Conservation (phyloP, 306 rosid genomes). For the Canavalia ensiformis region DNA sequence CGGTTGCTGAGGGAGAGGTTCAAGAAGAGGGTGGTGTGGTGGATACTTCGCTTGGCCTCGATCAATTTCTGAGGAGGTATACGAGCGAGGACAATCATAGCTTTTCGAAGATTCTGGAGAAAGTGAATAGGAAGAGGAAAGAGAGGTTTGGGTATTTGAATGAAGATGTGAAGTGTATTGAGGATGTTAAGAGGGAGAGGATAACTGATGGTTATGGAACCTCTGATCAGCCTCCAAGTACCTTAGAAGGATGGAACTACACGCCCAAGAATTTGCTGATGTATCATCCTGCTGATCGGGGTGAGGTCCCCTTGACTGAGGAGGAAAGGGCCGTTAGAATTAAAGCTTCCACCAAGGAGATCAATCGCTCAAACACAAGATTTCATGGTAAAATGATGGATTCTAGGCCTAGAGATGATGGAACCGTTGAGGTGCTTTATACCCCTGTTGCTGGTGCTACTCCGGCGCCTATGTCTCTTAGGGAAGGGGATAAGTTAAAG, state of each 20-base stretch:
- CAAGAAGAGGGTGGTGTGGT: slow-evolving; percentile 48
- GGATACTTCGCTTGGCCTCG: slow-evolving; percentile 69
- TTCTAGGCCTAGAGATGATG: slow-evolving; percentile 84
- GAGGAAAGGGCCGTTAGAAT: slow-evolving; percentile 78
- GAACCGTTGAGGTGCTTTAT: slow-evolving; percentile 76
- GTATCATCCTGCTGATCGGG: slow-evolving; percentile 94
- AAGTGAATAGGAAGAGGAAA: slow-evolving; percentile 97
- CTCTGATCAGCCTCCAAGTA: slow-evolving; percentile 86
- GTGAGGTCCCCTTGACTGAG: slow-evolving; percentile 86
- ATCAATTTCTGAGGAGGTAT: slow-evolving; percentile 80
- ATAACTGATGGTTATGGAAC: slow-evolving; percentile 96
- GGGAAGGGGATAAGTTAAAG: slow-evolving; percentile 79
- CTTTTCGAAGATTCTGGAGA: slow-evolving; percentile 81
- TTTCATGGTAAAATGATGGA: slow-evolving; percentile 85
- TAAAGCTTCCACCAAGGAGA: slow-evolving; percentile 86
- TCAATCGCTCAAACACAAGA: slow-evolving; percentile 68
- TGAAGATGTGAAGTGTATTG: slow-evolving; percentile 66
- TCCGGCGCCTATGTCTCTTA: slow-evolving; percentile 66
- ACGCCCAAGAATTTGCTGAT: slow-evolving; percentile 85
- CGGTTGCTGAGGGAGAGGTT: slow-evolving; percentile 40
- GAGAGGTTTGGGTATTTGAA: slow-evolving; percentile 77
- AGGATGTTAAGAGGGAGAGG: slow-evolving; percentile 85
- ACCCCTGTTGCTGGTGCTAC: slow-evolving; percentile 84
- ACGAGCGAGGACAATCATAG: slow-evolving; percentile 94
- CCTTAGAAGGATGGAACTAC: slow-evolving; percentile 92